Conservation (phyloP, 1,284 basidiomycete genomes). For the Laetiporus sulphureus region DNA sequence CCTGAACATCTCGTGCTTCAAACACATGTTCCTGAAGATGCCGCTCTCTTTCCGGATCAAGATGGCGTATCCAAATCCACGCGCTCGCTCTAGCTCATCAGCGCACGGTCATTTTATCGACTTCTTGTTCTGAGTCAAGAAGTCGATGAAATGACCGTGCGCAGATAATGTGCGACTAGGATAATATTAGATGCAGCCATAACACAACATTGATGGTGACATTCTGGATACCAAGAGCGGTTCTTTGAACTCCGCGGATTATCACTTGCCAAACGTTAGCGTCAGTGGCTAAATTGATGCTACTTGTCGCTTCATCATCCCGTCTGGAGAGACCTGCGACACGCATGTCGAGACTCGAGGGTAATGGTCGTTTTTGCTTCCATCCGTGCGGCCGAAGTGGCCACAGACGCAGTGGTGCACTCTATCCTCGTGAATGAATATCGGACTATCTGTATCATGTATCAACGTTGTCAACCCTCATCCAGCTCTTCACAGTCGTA, state of each 20-base stretch:
- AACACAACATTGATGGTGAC: too few species aligned
- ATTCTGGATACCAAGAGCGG: slow-evolving; percentile 54
- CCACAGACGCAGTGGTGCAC: slow-evolving; percentile 29
- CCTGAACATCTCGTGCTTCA: slow-evolving; percentile 72
- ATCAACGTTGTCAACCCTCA: too few species aligned
- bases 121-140: too few species aligned
- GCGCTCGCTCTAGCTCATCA: slow-evolving; percentile 76
- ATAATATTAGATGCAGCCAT: too few species aligned
- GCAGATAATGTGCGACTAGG: slow-evolving; percentile 64
- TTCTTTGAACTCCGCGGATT: slow-evolving; percentile 71
- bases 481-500: too few species aligned
- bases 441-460: too few species aligned
- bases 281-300: slow-evolving; percentile 72
- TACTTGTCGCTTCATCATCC: slow-evolving; percentile 76
- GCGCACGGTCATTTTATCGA: slow-evolving; percentile 76
- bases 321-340: slow-evolving; percentile 73
- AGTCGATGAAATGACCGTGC: slow-evolving; percentile 66
- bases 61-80: slow-evolving; percentile 81
- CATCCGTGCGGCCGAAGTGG: slow-evolving; percentile 36
- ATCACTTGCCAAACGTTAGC: slow-evolving; percentile 76
- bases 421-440: too few species aligned
- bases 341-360: too few species aligned
- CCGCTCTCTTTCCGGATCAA: slow-evolving; percentile 70
- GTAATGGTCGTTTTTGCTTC: slow-evolving; percentile 49
- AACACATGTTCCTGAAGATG: slow-evolving; percentile 74